Conservation (phyloP, 768 basidiomycete species). For the Naganishia vishniacii region DNA sequence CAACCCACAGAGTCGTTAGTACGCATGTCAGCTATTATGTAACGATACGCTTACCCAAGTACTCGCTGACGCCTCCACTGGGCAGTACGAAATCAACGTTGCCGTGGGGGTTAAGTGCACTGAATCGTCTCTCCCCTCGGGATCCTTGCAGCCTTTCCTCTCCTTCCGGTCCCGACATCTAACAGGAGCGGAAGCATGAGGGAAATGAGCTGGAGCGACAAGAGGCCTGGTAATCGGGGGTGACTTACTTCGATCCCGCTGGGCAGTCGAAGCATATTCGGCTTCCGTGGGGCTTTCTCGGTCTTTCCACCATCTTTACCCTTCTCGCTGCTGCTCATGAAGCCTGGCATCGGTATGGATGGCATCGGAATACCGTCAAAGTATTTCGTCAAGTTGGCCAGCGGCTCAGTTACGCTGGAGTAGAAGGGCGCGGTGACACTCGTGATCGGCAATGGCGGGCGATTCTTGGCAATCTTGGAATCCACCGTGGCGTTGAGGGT, state of each 20-base stretch:
- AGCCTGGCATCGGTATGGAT: slow-evolving; percentile 31
- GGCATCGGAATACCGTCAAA: slow-evolving; percentile 32
- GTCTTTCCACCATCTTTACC: slow-evolving; percentile 22
- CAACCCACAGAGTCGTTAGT: not conserved
- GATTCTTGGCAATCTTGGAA: slow-evolving; percentile 35
- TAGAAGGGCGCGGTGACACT: slow-evolving; percentile 45
- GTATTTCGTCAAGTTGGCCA: slow-evolving; percentile 28
- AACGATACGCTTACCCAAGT: slow-evolving; percentile 41
- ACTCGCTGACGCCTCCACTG: slow-evolving; percentile 50
- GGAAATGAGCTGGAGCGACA: not conserved
- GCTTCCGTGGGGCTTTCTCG: slow-evolving; percentile 32
- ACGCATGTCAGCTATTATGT: no score
- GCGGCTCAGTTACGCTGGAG: slow-evolving; percentile 47
- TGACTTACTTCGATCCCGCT: slow-evolving; percentile 47
- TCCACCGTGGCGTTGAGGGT: slow-evolving; percentile 53
- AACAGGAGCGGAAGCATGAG: not conserved
- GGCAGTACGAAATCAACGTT: slow-evolving; percentile 52
- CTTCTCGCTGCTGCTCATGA: slow-evolving; percentile 29
- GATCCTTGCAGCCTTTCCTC: slow-evolving; percentile 46
- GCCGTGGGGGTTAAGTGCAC: slow-evolving; percentile 53
- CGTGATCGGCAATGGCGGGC: slow-evolving; percentile 44
- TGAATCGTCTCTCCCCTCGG: slow-evolving; percentile 49
- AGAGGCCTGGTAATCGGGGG: no score
- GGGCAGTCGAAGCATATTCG: slow-evolving; percentile 44
- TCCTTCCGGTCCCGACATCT: slow-evolving; percentile 46